phyloP scores from a whole-genome alignment of 2,329 filamentous ascomycete genomes.

The Colletotrichum neosansevieriae region DNA sequence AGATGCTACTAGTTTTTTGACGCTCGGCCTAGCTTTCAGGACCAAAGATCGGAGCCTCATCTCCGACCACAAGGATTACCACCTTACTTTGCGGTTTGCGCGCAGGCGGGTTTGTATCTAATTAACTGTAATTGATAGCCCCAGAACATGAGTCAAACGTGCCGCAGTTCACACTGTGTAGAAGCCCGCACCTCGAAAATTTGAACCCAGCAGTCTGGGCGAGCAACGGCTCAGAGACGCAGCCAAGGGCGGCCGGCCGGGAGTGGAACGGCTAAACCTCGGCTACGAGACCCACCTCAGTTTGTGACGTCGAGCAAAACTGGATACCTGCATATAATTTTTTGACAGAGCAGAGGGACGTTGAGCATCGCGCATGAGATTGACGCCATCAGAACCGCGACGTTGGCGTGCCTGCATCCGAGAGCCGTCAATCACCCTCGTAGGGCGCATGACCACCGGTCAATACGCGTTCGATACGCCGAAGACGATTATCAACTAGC shows the following conservation, averaged over 20 bases:
- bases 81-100: constrained; percentile 15
- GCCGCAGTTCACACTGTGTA: constrained; percentile 21
- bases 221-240: neutral
- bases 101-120: constrained; percentile 1
- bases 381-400: constrained; percentile 13
- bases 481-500: neutral
- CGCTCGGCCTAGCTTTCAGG: neutral
- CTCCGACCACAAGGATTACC: constrained; percentile 29
- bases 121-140: too few relatives aligned
- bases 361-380: constrained; percentile 6
- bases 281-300: neutral
- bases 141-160: constrained; percentile 15
- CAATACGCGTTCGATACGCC: neutral
- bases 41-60: constrained; percentile 32
- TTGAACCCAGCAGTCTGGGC: constrained; percentile 5
- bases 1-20: too few relatives aligned
- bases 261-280: constrained; percentile 25
- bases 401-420: neutral
- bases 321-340: constrained; percentile 37
- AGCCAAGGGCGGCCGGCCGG: neutral
- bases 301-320: constrained; percentile 32
- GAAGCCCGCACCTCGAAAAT: constrained; percentile 30
- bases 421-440: neutral
- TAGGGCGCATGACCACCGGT: neutral
- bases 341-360: constrained; percentile 14